phyloP scores from a whole-genome alignment of 164 flowering plant species.

The Euptelea pleiosperma region DNA sequence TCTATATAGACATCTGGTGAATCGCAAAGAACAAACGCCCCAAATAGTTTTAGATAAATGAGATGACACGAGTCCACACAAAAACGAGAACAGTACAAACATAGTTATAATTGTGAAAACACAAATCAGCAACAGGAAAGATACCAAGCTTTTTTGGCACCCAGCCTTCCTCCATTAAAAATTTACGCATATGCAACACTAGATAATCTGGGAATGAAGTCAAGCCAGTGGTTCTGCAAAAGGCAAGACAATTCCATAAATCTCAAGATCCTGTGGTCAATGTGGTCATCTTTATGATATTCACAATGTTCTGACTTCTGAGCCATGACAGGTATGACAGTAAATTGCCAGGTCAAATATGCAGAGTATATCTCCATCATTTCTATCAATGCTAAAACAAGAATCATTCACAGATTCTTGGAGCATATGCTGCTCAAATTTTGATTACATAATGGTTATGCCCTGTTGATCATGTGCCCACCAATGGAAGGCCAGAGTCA shows the following conservation, averaged over 20 bases:
- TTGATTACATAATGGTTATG: no score
- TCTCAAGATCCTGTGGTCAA: not conserved
- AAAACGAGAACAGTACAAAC: not conserved
- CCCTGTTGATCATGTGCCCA: not conserved
- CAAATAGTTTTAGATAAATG: not conserved
- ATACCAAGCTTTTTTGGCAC: constrained; percentile 97
- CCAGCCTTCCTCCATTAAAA: constrained; percentile 97
- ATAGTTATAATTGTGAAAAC: not conserved
- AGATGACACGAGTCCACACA: not conserved
- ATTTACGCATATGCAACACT: constrained; percentile 96
- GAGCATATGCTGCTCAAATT: no score
- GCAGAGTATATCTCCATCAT: no score
- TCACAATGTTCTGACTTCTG: no score
- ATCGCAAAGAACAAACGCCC: constrained; percentile 8
- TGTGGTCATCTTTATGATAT: not conserved
- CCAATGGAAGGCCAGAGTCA: not conserved
- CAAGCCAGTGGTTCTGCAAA: constrained; percentile 77
- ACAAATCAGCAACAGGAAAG: constrained; percentile 5
- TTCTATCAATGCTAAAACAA: no score
- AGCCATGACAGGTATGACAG: not conserved
- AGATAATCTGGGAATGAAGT: constrained; percentile 94
- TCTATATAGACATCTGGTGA: constrained; percentile 90
- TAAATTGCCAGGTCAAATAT: not conserved
- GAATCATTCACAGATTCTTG: no score
- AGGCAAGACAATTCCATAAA: constrained; percentile 1